Evolutionary conservation across 1,284 basidiomycete genomes (phyloP).

Genomic region (Xerocomus minutiporus): DNA sequence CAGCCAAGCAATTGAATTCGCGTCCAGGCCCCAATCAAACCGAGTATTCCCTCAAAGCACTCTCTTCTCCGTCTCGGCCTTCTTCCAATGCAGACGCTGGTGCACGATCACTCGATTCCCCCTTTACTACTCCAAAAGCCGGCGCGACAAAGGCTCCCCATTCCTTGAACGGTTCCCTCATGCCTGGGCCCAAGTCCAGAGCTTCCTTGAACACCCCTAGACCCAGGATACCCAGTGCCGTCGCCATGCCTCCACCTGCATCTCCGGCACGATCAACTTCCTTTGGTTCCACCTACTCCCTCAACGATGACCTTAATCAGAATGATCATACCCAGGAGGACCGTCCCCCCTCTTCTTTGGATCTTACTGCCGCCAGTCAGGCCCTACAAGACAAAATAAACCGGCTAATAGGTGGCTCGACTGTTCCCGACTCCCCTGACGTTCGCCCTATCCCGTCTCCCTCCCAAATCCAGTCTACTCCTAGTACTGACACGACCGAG

Average conservation of each 20-base stretch:
- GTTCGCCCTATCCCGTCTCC: conserved; percentile 8
- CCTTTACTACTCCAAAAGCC: conserved; percentile 62
- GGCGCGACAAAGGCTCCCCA: conserved; percentile 35
- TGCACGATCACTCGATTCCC: conserved; percentile 39
- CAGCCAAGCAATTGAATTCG: conserved; percentile 71
- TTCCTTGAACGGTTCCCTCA: conserved; percentile 39
- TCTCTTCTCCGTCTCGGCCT: conserved; percentile 30
- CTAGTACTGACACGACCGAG: conserved; percentile 34
- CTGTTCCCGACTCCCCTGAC: conserved; percentile 14
- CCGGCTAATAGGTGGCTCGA: conserved; percentile 36
- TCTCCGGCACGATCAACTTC: conserved; percentile 43
- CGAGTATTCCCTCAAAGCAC: conserved; percentile 24
- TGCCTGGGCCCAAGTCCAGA: conserved; percentile 40
- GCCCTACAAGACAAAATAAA: conserved; percentile 52
- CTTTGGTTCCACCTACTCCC: conserved; percentile 30
- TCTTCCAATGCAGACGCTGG: conserved; percentile 13
- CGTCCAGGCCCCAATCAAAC: conserved; percentile 30
- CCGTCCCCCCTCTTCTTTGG: conserved; percentile 27
- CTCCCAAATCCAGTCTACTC: conserved; percentile 17
- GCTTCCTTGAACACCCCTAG: conserved; percentile 53
- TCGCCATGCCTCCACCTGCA: conserved; percentile 74
- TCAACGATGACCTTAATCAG: conserved; percentile 30
- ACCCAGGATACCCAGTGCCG: conserved; percentile 61
- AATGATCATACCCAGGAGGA: conserved; percentile 17
- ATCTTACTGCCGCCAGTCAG: conserved; percentile 39